phyloP scores from a whole-genome alignment of 169 alveolate genomes.

The Plasmodium inui region DNA sequence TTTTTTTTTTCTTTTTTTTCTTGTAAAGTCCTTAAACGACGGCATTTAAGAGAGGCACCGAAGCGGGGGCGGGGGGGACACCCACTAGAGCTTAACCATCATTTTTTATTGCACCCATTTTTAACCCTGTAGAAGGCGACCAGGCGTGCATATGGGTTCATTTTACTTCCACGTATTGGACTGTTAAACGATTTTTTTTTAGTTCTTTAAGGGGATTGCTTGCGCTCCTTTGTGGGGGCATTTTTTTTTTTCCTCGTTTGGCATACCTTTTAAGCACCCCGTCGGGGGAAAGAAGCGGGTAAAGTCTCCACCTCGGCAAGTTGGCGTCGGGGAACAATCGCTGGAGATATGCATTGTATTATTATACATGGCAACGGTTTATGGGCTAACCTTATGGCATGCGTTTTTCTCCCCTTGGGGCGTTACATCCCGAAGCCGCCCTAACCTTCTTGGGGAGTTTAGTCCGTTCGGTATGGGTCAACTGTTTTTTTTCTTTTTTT shows the following conservation, averaged over 20 bases:
- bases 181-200: too few relatives aligned
- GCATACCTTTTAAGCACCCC: background rate
- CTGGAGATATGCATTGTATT: background rate
- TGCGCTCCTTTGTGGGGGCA: background rate
- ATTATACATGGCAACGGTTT: background rate
- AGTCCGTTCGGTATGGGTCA: background rate
- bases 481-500: background rate
- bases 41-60: background rate
- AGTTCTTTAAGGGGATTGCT: background rate
- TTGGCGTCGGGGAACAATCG: background rate
- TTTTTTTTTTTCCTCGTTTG: too few relatives aligned
- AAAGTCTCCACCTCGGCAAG: background rate
- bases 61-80: background rate
- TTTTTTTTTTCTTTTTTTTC: too few relatives aligned
- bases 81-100: background rate
- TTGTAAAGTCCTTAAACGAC: background rate
- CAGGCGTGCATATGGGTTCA: background rate
- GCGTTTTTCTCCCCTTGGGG: background rate
- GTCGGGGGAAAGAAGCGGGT: background rate
- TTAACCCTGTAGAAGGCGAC: background rate
- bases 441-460: background rate
- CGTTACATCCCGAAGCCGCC: too few relatives aligned
- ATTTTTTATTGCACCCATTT: background rate
- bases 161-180: background rate
- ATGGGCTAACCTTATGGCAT: background rate